A percentile compares a stretch with the other conserved stretches of the same genome.
phyloP scores from a whole-genome alignment of 202 grass and related monocot genomes.

The Zizania palustris region DNA sequence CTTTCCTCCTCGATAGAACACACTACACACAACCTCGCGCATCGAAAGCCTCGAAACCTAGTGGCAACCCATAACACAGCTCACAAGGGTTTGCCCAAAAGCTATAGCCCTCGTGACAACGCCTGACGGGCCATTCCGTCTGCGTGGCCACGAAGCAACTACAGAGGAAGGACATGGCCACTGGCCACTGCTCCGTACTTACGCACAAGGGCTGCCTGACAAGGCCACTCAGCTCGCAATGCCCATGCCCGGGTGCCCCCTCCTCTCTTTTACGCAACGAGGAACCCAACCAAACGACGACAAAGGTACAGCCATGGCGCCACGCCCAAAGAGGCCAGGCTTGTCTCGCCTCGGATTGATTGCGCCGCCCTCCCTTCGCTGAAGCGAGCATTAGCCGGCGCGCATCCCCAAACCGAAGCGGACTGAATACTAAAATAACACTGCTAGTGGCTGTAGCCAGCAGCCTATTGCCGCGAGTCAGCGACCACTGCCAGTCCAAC shows the following conservation, averaged over 20 bases:
- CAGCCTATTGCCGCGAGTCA: background rate
- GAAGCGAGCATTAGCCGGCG: constrained; percentile 13
- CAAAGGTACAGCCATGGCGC: constrained; percentile 44
- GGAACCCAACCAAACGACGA: constrained; percentile 38
- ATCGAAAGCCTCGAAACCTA: constrained; percentile 40
- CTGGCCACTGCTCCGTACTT: constrained; percentile 32
- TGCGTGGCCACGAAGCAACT: constrained; percentile 30
- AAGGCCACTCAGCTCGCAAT: constrained; percentile 14
- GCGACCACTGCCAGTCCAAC: background rate
- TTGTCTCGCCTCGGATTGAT: constrained; percentile 47
- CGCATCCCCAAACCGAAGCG: constrained; percentile 33
- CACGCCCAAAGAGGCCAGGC: constrained; percentile 44
- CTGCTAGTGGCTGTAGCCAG: no score
- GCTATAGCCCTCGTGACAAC: background rate
- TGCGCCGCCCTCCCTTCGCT: constrained; percentile 15
- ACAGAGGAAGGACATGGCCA: constrained; percentile 24
- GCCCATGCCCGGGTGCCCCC: constrained; percentile 12
- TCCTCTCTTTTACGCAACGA: constrained; percentile 7
- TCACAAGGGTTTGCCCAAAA: constrained; percentile 6
- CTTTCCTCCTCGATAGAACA: background rate
- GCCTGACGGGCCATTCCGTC: constrained; percentile 38
- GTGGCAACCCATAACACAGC: constrained; percentile 18
- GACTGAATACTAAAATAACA: background rate
- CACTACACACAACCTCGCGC: constrained; percentile 6
- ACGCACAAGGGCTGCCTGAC: constrained; percentile 18